Base-by-base conservation (phyloP, 176 grass and related monocot genomes). In the Oryza glaberrima region DNA sequence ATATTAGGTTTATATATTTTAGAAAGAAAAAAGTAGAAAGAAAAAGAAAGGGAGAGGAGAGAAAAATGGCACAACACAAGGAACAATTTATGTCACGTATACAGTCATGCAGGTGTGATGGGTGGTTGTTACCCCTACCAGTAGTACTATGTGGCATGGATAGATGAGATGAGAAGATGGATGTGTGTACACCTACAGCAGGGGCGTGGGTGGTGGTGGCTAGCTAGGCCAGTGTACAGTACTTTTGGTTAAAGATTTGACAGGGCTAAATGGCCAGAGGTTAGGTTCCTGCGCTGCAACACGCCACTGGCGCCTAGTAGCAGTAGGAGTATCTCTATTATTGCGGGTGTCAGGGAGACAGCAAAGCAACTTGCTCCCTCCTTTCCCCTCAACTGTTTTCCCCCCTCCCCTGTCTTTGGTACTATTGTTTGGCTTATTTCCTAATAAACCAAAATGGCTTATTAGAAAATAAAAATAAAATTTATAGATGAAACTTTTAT, bases 291-390 rank as follows among this genome's bases (percentile, higher is more conserved):
- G 36, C 36, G 36, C 48, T 15, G 48, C 48, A 51, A 52, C 49
- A 58, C 17, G 54, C 54, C 5, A 58, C 19, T 58, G 54, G 19
- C 19, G 19, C 52, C 52, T 54, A 19, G 51, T 0, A 54, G 51
- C 0, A 58, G 54, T 5, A 58, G 54, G 54, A 58, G 54, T 58
- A 58, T 49, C 44, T 32, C 10, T 65, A 85, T 90, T 56, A 90
- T 90, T 90, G 83, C 77, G 13, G 88, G 77, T 90, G 88, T 90
- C 78, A 85, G 83, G 88, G 88, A 85, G 88, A 77, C 88, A 86
- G 83, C 88, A 82, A 86, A 90, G 83, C 83, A 82, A 35, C 16
- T 81, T 90, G 88, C 78, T 90, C 88, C 88, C 88, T 72, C 72
- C 78, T 90, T 90, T 90, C 72, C 83, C 83, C 72, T 82, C 83